Conservation (phyloP, 1,284 basidiomycete genomes). For the Tilletia walkeri region DNA sequence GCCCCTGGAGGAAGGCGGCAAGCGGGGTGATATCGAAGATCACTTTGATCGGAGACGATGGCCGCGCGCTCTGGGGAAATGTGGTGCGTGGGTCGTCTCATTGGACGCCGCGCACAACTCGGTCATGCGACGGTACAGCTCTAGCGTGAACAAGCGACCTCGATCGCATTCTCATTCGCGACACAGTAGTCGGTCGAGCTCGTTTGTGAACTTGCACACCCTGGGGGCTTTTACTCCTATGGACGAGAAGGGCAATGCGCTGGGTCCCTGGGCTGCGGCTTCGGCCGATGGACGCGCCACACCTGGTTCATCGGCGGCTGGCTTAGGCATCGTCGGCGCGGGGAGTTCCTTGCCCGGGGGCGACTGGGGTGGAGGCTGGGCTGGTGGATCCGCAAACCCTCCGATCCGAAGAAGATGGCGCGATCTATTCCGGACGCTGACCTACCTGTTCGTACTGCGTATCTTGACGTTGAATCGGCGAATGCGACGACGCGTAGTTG, state of each 20-base stretch:
- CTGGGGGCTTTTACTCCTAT: slow-evolving; percentile 12
- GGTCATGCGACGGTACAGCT: slow-evolving; percentile 42
- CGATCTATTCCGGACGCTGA: slow-evolving; percentile 50
- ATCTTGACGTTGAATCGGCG: slow-evolving; percentile 39
- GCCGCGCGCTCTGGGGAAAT: slow-evolving; percentile 49
- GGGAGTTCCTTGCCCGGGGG: neutral
- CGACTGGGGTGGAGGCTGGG: slow-evolving; percentile 8
- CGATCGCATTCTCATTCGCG: slow-evolving; percentile 33
- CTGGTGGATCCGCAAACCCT: slow-evolving; percentile 26
- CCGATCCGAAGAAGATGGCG: slow-evolving; percentile 43
- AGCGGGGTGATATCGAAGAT: slow-evolving; percentile 57
- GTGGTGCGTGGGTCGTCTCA: slow-evolving; percentile 36
- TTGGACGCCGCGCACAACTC: slow-evolving; percentile 43
- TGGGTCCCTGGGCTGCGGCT: slow-evolving; percentile 5
- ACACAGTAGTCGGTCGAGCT: slow-evolving; percentile 25
- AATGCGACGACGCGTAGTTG: slow-evolving; percentile 25
- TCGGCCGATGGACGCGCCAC: neutral
- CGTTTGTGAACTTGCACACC: slow-evolving; percentile 12
- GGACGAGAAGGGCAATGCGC: slow-evolving; percentile 13
- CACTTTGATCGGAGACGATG: slow-evolving; percentile 65
- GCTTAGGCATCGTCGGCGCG: slow-evolving; percentile 1
- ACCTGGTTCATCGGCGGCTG: neutral
- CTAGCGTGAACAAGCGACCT: slow-evolving; percentile 33
- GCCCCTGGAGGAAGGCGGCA: neutral
- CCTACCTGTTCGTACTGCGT: slow-evolving; percentile 51